Conservation (phyloP, 2,329 filamentous ascomycete species). For the Ambrosiella cleistominuta region DNA sequence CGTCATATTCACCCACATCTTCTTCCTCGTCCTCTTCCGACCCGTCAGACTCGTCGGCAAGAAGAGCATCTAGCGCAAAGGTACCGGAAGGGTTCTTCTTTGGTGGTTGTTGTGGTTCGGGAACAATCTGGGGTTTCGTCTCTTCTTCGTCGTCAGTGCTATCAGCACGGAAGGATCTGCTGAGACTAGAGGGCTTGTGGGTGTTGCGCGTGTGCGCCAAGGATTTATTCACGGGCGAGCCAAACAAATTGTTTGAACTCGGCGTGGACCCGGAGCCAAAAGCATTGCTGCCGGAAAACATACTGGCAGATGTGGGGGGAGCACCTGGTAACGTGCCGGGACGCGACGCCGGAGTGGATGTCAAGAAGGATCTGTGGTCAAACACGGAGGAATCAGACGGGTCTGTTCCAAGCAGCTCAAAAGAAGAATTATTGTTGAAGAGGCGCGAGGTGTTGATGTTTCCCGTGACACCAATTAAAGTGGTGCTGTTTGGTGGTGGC, state of each 20-base stretch:
- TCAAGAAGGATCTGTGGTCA: background rate
- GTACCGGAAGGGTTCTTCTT: slow-evolving; percentile 15
- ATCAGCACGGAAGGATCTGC: slow-evolving; percentile 22
- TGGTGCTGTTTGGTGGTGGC: slow-evolving; percentile 15
- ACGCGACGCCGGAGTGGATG: slow-evolving; percentile 26
- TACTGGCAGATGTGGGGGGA: slow-evolving; percentile 25
- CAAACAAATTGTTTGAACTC: background rate
- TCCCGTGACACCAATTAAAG: background rate
- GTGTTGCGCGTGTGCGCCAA: background rate
- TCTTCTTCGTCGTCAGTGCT: slow-evolving; percentile 7
- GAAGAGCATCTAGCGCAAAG: slow-evolving; percentile 14
- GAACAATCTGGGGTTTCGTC: background rate
- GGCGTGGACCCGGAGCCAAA: background rate
- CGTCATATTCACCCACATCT: slow-evolving; percentile 18
- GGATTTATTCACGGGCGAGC: slow-evolving; percentile 15
- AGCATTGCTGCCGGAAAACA: slow-evolving; percentile 3
- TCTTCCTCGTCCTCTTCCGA: slow-evolving; percentile 17
- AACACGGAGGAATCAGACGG: background rate
- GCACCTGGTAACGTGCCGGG: slow-evolving; percentile 38
- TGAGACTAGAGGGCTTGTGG: slow-evolving; percentile 33
- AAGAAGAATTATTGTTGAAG: background rate
- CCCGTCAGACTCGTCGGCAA: slow-evolving; percentile 12
- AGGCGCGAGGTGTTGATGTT: background rate
- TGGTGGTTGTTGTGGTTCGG: background rate
- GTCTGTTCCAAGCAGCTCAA: background rate